phyloP scores from a whole-genome alignment of 176 grass and related monocot species.

The Zoysia japonica region DNA sequence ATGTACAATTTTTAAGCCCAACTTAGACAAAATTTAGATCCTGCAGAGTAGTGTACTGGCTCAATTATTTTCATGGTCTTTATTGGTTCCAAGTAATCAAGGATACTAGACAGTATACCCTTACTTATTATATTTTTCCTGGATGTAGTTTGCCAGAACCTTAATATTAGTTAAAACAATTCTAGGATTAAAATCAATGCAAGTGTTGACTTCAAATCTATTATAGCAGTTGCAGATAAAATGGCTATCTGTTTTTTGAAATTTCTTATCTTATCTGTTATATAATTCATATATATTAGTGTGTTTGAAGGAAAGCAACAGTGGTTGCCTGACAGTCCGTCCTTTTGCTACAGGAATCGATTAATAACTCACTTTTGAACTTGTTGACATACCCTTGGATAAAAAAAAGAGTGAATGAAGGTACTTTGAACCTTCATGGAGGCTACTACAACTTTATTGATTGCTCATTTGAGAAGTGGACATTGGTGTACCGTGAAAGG shows the following conservation, averaged over 20 bases:
- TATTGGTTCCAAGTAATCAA: no score
- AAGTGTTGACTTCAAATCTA: background rate
- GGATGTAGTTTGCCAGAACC: conserved; percentile 7
- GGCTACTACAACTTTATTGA: conserved; percentile 87
- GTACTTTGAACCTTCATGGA: conserved; percentile 71
- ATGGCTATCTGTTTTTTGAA: background rate
- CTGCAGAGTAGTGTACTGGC: no score
- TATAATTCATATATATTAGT: background rate
- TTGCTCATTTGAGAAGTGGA: conserved; percentile 96
- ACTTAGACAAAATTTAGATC: no score
- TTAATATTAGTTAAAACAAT: background rate
- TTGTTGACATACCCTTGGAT: conserved; percentile 96
- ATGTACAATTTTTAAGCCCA: background rate
- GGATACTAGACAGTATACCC: no score
- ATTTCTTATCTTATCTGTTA: background rate
- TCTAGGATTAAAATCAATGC: background rate
- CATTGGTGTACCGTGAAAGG: conserved; percentile 68
- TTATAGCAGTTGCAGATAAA: background rate
- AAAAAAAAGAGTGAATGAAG: conserved; percentile 81
- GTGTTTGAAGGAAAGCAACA: conserved; percentile 1
- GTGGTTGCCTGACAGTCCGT: conserved; percentile 1
- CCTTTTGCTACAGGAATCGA: conserved; percentile 69
- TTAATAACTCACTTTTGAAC: conserved; percentile 88
- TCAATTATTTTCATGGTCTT: no score
- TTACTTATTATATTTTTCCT: no score